Evolutionary conservation across 176 grass and related monocot genomes (phyloP), one percentile per base, ranked within the genome.

Genomic region (Oryza meridionalis): DNA sequence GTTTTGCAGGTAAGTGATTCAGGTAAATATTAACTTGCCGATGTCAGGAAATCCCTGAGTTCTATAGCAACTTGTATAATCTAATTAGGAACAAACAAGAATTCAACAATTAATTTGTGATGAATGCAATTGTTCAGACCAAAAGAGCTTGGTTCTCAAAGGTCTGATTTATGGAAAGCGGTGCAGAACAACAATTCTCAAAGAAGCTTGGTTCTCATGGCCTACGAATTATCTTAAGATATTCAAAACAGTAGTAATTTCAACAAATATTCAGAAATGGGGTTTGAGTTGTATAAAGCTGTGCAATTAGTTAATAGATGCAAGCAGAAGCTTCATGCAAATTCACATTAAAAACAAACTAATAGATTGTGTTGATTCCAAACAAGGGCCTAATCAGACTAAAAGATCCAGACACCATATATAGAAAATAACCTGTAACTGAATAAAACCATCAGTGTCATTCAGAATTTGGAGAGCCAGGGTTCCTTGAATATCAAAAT

Each of bases 381-480:
- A 31, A 64, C 38, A 44, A 80, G 42, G 64, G 21, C 43, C 31
- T 21, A 65, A 31, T 35, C 10, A 31, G 61, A 71, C 69, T 40
- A 27, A 37, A 75, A 82, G 70, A 50, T 68, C 11, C 24, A 58
- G 12, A 63, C 33, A 70, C 37, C 12, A 66, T 69, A 79, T 50
- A 75, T 75, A 78, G 84, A 63, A 75, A 89, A 87, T 79, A 71
- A 97, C 94, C 94, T 97, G 92, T 72, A 97, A 79, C 73, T 97
- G 94, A 38, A 97, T 90, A 73, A 92, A 97, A 73, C 94, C 94
- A 81, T 87, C 84, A 44, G 84, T 82, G 37, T 91, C 83, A 73
- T 92, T 89, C 65, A 94, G 85, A 87, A 97, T 81, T 86, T 97
- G 94, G 58, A 97, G 94, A 72, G 94, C 93, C 68, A 97, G 92